phyloP scores from a whole-genome alignment of 2,329 filamentous ascomycete species.

The Sarocladiaceae sp. region DNA sequence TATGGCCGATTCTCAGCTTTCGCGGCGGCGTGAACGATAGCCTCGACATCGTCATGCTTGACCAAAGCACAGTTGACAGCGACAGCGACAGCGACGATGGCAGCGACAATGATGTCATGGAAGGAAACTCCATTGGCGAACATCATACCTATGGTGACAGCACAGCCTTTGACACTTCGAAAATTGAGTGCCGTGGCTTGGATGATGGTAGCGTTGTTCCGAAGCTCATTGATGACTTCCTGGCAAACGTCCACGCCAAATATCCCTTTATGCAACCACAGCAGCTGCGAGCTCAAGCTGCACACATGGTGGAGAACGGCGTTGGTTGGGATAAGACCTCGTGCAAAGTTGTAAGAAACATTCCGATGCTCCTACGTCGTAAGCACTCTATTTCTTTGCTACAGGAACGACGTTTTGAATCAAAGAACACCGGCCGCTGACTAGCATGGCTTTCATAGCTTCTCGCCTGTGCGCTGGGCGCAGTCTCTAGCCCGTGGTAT shows the following conservation, averaged over 20 bases:
- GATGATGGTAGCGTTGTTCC: constrained; percentile 9
- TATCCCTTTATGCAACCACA: background rate
- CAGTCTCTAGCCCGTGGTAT: constrained; percentile 2
- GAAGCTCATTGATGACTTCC: background rate
- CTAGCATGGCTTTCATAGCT: constrained; percentile 7
- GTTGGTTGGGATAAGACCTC: background rate
- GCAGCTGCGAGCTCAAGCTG: background rate
- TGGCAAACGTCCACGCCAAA: constrained; percentile 3
- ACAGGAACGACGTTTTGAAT: too few species aligned
- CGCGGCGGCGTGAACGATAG: constrained; percentile 8
- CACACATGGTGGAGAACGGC: background rate
- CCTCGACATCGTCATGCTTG: constrained; percentile 7
- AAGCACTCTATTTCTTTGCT: too few species aligned
- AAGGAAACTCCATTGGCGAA: background rate
- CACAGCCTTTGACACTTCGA: background rate
- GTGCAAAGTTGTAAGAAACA: constrained; percentile 7
- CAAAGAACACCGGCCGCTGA: too few species aligned
- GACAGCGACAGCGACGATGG: constrained; percentile 3
- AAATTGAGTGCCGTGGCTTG: background rate
- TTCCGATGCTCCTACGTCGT: background rate
- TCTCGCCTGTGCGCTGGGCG: constrained; percentile 7
- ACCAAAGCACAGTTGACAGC: background rate
- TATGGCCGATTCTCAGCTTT: constrained; percentile 8
- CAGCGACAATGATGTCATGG: background rate
- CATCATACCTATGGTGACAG: background rate